These are phyloP conservation scores for Lepidopterella palustris DNA, from an alignment of 495 filamentous ascomycete genomes.

Conservation along the genomic window DNA sequence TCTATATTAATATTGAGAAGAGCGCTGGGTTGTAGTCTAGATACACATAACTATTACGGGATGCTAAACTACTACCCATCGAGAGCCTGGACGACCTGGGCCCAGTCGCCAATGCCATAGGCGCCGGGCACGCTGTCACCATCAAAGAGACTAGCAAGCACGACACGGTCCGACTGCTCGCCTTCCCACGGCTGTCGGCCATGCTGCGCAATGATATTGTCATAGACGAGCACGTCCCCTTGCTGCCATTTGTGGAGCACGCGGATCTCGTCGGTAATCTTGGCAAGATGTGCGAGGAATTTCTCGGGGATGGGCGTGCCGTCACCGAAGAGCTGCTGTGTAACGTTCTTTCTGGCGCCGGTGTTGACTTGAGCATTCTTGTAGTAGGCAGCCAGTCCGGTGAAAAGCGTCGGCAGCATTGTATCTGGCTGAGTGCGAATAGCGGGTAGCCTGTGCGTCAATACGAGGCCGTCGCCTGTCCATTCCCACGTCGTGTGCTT, in stretches of 20 bases:
- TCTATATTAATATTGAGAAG: no score
- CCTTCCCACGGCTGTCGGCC: slow-evolving; percentile 45
- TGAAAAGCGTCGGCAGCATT: slow-evolving; percentile 48
- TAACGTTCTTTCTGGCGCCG: slow-evolving; percentile 13
- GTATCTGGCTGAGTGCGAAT: slow-evolving; percentile 46
- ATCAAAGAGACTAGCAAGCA: slow-evolving; percentile 42
- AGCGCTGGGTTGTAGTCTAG: no score
- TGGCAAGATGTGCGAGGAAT: slow-evolving; percentile 42
- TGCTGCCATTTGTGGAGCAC: slow-evolving; percentile 40
- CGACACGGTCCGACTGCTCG: slow-evolving; percentile 41
- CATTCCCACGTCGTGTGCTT: slow-evolving; percentile 43
- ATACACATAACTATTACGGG: neutral
- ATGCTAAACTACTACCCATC: slow-evolving; percentile 1
- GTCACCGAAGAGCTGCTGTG: slow-evolving; percentile 39
- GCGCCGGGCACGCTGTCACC: slow-evolving; percentile 40
- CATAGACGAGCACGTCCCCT: slow-evolving; percentile 42
- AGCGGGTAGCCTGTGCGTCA: slow-evolving; percentile 43
- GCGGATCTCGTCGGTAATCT: slow-evolving; percentile 46
- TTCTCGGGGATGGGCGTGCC: slow-evolving; percentile 46
- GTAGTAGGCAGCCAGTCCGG: slow-evolving; percentile 44
- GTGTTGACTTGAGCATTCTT: slow-evolving; percentile 34
- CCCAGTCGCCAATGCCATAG: slow-evolving; percentile 43
- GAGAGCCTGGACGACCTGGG: slow-evolving; percentile 41
- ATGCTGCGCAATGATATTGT: slow-evolving; percentile 46
- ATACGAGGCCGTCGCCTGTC: slow-evolving; percentile 39